Percentiles rank a stretch among this genome's conserved stretches.
Conservation (phyloP, 306 rosid genomes). For the Urtica urens region DNA sequence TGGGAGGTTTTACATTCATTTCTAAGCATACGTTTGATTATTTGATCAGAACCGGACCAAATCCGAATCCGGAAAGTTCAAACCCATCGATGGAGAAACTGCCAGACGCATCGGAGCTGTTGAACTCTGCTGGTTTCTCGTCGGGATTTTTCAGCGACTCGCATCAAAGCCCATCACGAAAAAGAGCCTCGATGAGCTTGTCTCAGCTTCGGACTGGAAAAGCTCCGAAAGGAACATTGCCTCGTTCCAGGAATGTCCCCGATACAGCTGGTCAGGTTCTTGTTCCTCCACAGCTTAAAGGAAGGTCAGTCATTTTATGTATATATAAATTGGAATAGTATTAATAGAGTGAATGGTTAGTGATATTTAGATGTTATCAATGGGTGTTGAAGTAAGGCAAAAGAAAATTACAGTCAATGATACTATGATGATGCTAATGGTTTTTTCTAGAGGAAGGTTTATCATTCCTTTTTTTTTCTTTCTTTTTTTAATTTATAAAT, state of each 20-base stretch:
- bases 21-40: too few species aligned
- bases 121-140: slow-evolving; percentile 44
- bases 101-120: slow-evolving; percentile 86
- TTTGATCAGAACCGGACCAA: slow-evolving; percentile 18
- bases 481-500: too few species aligned
- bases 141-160: slow-evolving; percentile 45
- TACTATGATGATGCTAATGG: too few species aligned
- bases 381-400: too few species aligned
- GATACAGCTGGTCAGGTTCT: slow-evolving; percentile 51
- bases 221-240: slow-evolving; percentile 59
- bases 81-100: slow-evolving; percentile 41
- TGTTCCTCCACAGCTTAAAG: slow-evolving; percentile 88
- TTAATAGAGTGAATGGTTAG: too few species aligned
- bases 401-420: too few species aligned
- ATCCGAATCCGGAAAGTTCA: slow-evolving; percentile 22
- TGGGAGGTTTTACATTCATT: too few species aligned
- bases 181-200: slow-evolving; percentile 53
- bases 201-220: slow-evolving; percentile 45
- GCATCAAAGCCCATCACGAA: slow-evolving; percentile 65
- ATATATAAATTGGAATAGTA: too few species aligned
- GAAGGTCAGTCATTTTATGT: slow-evolving; percentile 75
- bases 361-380: too few species aligned
- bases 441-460: too few species aligned
- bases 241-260: slow-evolving; percentile 55
- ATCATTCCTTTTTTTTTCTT: too few species aligned